Evolutionary conservation across 352 stramenopile species (phyloP).

Genomic region (Pythium rishiriense): DNA sequence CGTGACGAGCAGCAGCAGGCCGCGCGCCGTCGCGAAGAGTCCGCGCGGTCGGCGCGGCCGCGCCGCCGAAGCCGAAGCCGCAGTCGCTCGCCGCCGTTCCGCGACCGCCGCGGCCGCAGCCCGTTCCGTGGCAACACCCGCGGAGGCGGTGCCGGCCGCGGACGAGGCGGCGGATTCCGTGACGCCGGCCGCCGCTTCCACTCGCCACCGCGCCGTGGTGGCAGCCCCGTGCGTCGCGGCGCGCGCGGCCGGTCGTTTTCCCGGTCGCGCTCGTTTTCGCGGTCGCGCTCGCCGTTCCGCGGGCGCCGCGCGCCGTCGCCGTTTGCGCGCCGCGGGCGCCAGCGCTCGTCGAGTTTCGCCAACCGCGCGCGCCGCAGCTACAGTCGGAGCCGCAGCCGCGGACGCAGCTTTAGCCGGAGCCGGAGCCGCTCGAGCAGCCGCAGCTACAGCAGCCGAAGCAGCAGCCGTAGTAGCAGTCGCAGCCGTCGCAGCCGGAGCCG

Average conservation of each 20-base stretch:
- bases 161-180: conserved; percentile 13
- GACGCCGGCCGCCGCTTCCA: conserved; percentile 5
- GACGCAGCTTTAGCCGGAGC: conserved; percentile 19
- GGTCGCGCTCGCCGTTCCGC: conserved; percentile 23
- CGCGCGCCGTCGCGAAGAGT: neutral
- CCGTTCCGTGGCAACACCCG: conserved; percentile 9
- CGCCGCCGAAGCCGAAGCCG: neutral
- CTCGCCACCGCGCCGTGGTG: neutral
- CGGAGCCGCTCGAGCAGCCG: conserved; percentile 10
- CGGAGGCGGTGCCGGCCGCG: neutral
- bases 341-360: conserved; percentile 11
- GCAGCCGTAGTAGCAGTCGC: conserved; percentile 22
- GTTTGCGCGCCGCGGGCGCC: conserved; percentile 15
- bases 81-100: conserved; percentile 24
- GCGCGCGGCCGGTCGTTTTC: neutral
- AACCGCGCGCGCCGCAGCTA: conserved; percentile 35
- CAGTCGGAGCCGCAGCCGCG: conserved; percentile 30
- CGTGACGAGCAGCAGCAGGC: conserved; percentile 12
- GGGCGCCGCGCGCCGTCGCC: conserved; percentile 15
- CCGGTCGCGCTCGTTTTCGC: conserved; percentile 22
- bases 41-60: neutral
- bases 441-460: conserved; percentile 30
- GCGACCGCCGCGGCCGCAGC: conserved; percentile 32
- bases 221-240: neutral
- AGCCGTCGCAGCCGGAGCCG: conserved; percentile 37